A percentile compares a stretch with the other conserved stretches of the same genome.
Conservation (phyloP, 2,329 filamentous ascomycete genomes). For the Pseudophaeomoniella oleicola region DNA sequence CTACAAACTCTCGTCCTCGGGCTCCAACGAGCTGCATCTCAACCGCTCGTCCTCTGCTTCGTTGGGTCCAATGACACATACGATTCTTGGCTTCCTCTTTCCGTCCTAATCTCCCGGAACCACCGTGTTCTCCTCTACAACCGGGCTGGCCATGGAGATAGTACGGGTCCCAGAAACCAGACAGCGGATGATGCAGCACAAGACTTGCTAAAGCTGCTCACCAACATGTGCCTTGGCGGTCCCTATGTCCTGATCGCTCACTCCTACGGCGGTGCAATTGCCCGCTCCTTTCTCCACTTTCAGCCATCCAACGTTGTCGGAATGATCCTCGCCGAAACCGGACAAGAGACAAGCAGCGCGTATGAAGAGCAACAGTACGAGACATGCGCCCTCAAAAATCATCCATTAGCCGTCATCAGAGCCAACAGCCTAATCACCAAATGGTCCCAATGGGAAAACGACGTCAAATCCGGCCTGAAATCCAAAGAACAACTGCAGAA, state of each 20-base stretch:
- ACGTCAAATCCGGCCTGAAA: neutral
- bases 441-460: too few relatives aligned
- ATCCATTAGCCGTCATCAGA: neutral
- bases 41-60: neutral
- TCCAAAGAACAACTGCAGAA: neutral
- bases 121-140: neutral
- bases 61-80: neutral
- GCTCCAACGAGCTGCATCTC: too few relatives aligned
- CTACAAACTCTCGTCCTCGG: too few relatives aligned
- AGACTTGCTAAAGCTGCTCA: neutral
- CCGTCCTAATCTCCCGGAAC: neutral
- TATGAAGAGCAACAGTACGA: neutral
- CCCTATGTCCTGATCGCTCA: slow-evolving; percentile 22
- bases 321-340: slow-evolving; percentile 22
- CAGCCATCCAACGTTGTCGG: slow-evolving; percentile 13
- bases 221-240: neutral
- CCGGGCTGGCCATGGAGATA: too few relatives aligned
- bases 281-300: slow-evolving; percentile 21
- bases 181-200: too few relatives aligned
- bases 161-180: too few relatives aligned
- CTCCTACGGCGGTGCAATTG: slow-evolving; percentile 25
- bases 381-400: neutral
- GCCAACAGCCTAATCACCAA: too few relatives aligned
- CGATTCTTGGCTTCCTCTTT: neutral
- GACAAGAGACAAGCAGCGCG: neutral